Percentiles rank a stretch among this genome's conserved stretches.
Evolutionary conservation across 495 filamentous ascomycete species (phyloP).

Genomic region (Ascodesmis nigricans): DNA sequence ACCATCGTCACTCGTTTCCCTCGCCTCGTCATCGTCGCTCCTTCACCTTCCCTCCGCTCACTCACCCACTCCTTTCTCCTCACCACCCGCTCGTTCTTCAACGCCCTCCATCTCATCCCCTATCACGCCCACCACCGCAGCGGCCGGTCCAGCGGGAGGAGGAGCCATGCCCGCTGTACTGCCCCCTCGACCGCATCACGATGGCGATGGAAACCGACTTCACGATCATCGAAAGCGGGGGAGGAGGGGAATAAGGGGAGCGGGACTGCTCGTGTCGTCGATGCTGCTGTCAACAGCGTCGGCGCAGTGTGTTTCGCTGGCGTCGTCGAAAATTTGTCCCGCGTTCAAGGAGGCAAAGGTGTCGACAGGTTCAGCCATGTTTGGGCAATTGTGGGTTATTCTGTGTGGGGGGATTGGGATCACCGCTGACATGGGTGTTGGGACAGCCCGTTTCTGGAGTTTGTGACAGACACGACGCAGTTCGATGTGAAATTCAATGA

Average conservation of each 20-base stretch:
- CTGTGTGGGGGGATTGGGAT: constrained; percentile 1
- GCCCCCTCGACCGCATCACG: too few species aligned
- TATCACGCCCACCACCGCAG: too few species aligned
- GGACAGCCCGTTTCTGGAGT: constrained; percentile 63
- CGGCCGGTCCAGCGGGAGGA: too few species aligned
- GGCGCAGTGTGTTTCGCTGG: constrained; percentile 48
- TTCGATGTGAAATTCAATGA: constrained; percentile 58
- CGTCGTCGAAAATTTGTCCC: constrained; percentile 55
- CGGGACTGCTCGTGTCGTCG: constrained; percentile 1
- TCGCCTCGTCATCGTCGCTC: too few species aligned
- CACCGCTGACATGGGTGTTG: constrained; percentile 6
- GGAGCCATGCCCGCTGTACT: too few species aligned
- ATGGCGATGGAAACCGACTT: too few species aligned
- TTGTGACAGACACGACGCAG: constrained; percentile 46
- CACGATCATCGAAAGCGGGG: too few species aligned
- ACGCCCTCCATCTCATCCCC: too few species aligned
- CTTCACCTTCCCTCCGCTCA: too few species aligned
- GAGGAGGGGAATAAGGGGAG: constrained; percentile 1
- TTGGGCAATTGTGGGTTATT: constrained; percentile 53
- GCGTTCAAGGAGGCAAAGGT: constrained; percentile 69
- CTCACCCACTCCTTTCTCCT: too few species aligned
- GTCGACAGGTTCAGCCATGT: constrained; percentile 43
- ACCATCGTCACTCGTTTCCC: too few species aligned
- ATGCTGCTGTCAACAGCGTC: constrained; percentile 3
- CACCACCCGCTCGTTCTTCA: too few species aligned